phyloP scores from a whole-genome alignment of 2,329 filamentous ascomycete genomes.

The Alternaria infectoria region DNA sequence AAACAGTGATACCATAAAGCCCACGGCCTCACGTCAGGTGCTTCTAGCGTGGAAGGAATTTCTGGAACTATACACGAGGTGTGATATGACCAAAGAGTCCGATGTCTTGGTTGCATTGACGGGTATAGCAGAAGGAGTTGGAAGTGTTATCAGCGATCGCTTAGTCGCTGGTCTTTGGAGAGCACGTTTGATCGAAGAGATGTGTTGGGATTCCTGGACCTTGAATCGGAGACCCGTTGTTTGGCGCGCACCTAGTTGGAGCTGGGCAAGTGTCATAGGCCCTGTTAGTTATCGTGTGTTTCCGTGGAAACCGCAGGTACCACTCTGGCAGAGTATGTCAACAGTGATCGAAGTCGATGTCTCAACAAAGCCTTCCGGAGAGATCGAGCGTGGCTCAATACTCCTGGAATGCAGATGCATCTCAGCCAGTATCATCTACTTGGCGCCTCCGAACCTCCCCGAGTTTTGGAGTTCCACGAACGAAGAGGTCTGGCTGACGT shows the following conservation, averaged over 20 bases:
- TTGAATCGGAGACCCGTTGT: fast-evolving
- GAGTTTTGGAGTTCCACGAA: too few relatives aligned
- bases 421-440: too few relatives aligned
- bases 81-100: neutral
- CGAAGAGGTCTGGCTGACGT: too few relatives aligned
- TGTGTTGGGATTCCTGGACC: too few relatives aligned
- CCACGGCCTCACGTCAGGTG: too few relatives aligned
- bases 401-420: neutral
- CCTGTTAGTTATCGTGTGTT: too few relatives aligned
- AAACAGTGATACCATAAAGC: too few relatives aligned
- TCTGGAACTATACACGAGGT: too few relatives aligned
- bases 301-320: too few relatives aligned
- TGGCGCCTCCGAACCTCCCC: too few relatives aligned
- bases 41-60: too few relatives aligned
- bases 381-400: neutral
- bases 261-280: neutral
- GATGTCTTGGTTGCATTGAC: neutral
- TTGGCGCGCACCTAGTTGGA: neutral
- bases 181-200: neutral
- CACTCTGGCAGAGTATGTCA: too few relatives aligned
- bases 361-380: neutral
- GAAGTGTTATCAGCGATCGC: neutral
- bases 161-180: neutral
- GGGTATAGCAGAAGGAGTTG: neutral
- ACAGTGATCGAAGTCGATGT: fast-evolving